These are phyloP conservation scores for Paecilomyces niveus DNA, from an alignment of 2,329 filamentous ascomycete species.

Conservation along the genomic window DNA sequence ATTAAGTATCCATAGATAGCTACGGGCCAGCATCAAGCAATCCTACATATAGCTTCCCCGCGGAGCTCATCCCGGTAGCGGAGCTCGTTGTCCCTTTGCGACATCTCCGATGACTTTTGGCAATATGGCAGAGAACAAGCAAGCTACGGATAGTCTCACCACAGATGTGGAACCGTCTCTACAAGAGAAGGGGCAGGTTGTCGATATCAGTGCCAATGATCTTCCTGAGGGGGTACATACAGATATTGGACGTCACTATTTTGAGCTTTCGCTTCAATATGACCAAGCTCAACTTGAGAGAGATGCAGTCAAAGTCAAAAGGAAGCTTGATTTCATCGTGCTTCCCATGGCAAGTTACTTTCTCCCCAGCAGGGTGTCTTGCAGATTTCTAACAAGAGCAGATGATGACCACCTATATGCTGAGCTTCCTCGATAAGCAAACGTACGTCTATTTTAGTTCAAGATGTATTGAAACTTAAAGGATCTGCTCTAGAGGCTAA, in stretches of 20 bases:
- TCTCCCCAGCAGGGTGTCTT: neutral
- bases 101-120: neutral
- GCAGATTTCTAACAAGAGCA: conserved; percentile 2
- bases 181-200: neutral
- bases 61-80: neutral
- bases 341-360: conserved; percentile 25
- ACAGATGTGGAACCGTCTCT: neutral
- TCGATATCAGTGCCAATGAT: neutral
- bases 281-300: conserved; percentile 26
- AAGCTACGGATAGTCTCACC: neutral
- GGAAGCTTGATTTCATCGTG: conserved; percentile 31
- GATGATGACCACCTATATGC: conserved; percentile 32
- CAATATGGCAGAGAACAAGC: neutral
- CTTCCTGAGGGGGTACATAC: neutral
- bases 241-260: conserved; percentile 3
- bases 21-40: neutral
- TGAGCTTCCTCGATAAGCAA: conserved; percentile 25
- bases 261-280: conserved; percentile 27
- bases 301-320: conserved; percentile 23
- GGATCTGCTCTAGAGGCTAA: neutral
- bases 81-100: neutral
- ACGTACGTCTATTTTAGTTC: conserved; percentile 6
- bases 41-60: neutral
- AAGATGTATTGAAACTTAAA: neutral
- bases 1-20: neutral